Conservation (phyloP, 768 basidiomycete genomes). For the Lepiota brunneoincarnata region DNA sequence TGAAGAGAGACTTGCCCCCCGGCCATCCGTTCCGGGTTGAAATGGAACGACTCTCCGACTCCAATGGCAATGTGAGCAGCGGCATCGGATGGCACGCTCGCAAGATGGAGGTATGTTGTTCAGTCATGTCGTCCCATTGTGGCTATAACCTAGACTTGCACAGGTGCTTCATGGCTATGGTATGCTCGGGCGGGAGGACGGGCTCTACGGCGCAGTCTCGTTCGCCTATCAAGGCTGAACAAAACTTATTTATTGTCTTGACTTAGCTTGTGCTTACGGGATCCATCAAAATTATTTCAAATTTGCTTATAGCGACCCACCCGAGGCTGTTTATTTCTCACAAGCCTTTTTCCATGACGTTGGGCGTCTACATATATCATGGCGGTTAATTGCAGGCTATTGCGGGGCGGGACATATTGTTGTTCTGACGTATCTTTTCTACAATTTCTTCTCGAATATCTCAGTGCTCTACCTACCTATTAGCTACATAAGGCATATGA, state of each 20-base stretch:
- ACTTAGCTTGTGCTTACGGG: neutral
- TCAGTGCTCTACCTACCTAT: too few species aligned
- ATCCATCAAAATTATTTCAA: too few species aligned
- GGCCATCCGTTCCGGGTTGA: slow-evolving; percentile 70
- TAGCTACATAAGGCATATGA: too few species aligned
- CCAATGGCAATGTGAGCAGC: slow-evolving; percentile 87
- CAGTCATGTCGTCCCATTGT: neutral
- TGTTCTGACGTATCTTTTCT: too few species aligned
- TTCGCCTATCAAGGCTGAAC: slow-evolving; percentile 89
- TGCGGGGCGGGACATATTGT: too few species aligned
- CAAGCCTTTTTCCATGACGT: too few species aligned
- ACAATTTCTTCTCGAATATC: too few species aligned
- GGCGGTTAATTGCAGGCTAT: too few species aligned
- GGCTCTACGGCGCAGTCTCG: slow-evolving; percentile 89
- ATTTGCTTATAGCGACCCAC: too few species aligned
- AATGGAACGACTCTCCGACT: slow-evolving; percentile 69
- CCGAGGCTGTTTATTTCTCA: too few species aligned
- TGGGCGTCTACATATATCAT: too few species aligned
- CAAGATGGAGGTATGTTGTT: slow-evolving; percentile 88
- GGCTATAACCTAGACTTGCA: neutral
- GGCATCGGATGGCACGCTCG: slow-evolving; percentile 94
- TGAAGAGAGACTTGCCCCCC: slow-evolving; percentile 55
- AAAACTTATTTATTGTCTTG: neutral
- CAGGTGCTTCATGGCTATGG: slow-evolving; percentile 87
- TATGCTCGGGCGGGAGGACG: slow-evolving; percentile 89